Evolutionary conservation across 2,329 filamentous ascomycete species (phyloP).

Genomic region (Grosmannia serpens): DNA sequence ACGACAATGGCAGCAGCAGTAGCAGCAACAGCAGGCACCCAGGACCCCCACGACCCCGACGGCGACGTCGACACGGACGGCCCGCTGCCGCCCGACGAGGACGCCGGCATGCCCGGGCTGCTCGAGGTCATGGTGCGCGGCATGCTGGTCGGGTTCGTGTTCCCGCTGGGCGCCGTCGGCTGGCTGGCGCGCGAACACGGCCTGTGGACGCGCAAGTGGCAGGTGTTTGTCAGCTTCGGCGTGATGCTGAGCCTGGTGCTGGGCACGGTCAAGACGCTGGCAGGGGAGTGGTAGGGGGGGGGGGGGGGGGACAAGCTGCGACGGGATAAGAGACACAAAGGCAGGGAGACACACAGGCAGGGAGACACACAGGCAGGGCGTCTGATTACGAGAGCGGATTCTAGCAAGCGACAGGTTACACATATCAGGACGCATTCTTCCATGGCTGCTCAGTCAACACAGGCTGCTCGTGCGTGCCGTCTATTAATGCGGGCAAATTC

Average conservation of each 20-base stretch:
- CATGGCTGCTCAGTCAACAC: too few species aligned
- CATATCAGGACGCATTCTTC: too few species aligned
- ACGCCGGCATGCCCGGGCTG: constrained; percentile 37
- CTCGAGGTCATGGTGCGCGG: constrained; percentile 82
- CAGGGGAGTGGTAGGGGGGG: constrained; percentile 19
- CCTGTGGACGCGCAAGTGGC: constrained; percentile 73
- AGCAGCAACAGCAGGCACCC: too few species aligned
- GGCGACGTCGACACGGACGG: constrained; percentile 11
- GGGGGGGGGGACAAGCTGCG: neutral
- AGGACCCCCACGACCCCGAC: neutral
- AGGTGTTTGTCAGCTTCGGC: constrained; percentile 77
- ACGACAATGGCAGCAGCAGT: constrained; percentile 20
- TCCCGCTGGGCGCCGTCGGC: constrained; percentile 74
- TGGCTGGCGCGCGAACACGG: constrained; percentile 83
- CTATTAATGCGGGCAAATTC: too few species aligned
- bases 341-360: too few species aligned
- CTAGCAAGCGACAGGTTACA: too few species aligned
- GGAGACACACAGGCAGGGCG: too few species aligned
- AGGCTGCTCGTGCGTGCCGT: too few species aligned
- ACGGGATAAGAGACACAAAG: neutral
- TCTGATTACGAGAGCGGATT: too few species aligned
- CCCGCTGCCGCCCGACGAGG: constrained; percentile 31
- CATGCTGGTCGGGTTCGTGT: constrained; percentile 87
- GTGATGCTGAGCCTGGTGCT: constrained; percentile 69
- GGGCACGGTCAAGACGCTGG: constrained; percentile 49